Base-by-base conservation (phyloP, 2,329 filamentous ascomycete species). In the Aspergillus udagawae region DNA sequence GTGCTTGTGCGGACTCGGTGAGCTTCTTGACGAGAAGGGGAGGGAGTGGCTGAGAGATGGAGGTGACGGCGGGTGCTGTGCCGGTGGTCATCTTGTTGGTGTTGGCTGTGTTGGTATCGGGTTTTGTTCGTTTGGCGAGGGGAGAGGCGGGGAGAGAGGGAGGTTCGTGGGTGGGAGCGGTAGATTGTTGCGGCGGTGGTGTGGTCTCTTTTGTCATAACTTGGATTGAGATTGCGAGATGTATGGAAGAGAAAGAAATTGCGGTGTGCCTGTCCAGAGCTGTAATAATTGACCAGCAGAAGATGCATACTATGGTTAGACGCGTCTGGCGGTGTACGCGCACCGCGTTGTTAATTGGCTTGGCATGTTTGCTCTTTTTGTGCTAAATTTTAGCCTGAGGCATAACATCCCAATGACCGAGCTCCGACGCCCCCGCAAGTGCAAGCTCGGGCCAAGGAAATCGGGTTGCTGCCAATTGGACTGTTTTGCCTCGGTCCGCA, bases 21-120 rank as follows among this genome's bases (percentile, higher is more conserved):
- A 97, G 87, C 76, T 95, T 92, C 82, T 97, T 93, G 77, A 99
- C 86, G 60, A 91, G 84, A 52, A 96, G 83, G 3, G 87, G 79
- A n/a, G 87, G 86, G 35, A 73, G 63, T 2, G 75, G 70, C 65
- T 77, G 69, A 62, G 75, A 61, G 70, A 74, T 66, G n/a, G 72
- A 68, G 53, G 74, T 71, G 29, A 73, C 68, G 29, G 70, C 65
- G 49, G 68, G 66, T 58, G 62, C 61, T 56, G 63, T 66, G 45
- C 67, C 65, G 65, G 65, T 62, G 59, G 71, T 73, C 58, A 69
- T 71, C 61, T 67, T 62, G 47, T 69, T 58, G 41, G 65, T 65
- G 44, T 67, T 59, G 42, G 67, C 42, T 14, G 12, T 35, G 57
- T 54, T 59, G 64, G 68, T 76, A 67, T 78, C 72, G 60, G 85